phyloP scores from a whole-genome alignment of 768 basidiomycete species.

The Lanmaoa rubissima region DNA sequence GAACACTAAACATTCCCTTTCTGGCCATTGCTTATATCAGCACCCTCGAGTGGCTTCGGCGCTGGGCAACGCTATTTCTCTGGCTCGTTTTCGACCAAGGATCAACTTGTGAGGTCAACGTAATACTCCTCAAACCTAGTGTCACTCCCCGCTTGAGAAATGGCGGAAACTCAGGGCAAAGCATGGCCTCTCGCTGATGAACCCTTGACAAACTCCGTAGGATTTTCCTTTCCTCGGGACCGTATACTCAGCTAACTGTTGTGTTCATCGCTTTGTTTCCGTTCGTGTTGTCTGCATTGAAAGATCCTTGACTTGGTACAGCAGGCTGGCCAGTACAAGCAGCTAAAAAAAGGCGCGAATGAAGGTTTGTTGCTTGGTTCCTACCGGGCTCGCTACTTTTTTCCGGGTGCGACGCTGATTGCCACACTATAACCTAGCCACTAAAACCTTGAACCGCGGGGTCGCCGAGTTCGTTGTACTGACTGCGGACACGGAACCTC shows the following conservation, averaged over 20 bases:
- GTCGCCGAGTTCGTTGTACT: conserved; percentile 97
- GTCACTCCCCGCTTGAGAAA: conserved; percentile 29
- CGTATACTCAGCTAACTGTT: background rate
- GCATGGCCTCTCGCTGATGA: conserved; percentile 89
- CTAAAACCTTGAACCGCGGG: conserved; percentile 97
- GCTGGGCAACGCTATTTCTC: background rate
- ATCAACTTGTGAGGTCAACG: conserved; percentile 82
- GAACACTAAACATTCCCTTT: conserved; percentile 6
- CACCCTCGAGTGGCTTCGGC: background rate
- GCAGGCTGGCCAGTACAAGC: conserved; percentile 96
- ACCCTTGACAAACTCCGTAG: conserved; percentile 84
- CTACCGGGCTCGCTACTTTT: background rate
- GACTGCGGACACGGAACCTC: conserved; percentile 94
- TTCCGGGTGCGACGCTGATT: conserved; percentile 3
- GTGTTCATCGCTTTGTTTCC: background rate
- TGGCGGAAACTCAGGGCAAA: conserved; percentile 71
- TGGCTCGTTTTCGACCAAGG: conserved; percentile 62
- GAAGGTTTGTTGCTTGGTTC: conserved; percentile 61
- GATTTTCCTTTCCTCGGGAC: conserved; percentile 23
- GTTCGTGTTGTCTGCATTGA: background rate
- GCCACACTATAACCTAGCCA: conserved; percentile 52
- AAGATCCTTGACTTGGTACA: conserved; percentile 96
- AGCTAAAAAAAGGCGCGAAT: conserved; percentile 98
- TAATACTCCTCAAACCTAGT: conserved; percentile 2
- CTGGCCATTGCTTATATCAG: conserved; percentile 17